Conservation (phyloP, 2,329 filamentous ascomycete genomes). For the Nannizziopsis arthrosporioides region DNA sequence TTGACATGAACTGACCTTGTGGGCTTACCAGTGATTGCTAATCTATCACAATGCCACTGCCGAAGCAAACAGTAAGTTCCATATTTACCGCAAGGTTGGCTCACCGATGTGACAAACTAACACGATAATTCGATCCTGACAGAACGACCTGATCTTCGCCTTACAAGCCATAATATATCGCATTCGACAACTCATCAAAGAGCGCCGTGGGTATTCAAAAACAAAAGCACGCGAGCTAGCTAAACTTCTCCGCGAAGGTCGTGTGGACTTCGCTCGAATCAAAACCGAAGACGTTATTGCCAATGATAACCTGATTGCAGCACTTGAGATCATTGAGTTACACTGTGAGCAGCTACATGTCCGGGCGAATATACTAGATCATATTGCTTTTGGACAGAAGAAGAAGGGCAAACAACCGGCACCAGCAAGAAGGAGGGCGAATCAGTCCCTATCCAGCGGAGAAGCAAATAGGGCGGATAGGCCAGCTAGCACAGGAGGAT, state of each 20-base stretch:
- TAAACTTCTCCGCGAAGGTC: conserved; percentile 17
- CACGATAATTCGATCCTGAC: not conserved
- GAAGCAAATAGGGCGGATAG: not conserved
- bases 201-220: conserved; percentile 17
- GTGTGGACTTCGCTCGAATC: conserved; percentile 18
- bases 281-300: conserved; percentile 19
- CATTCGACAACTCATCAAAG: conserved; percentile 18
- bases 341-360: conserved; percentile 18
- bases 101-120: not conserved
- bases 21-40: not conserved
- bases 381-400: conserved; percentile 17
- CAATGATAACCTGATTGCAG: conserved; percentile 17
- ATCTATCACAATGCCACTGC: conserved; percentile 13
- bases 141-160: conserved; percentile 17
- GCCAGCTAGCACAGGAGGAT: conserved; percentile 8
- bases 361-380: conserved; percentile 18
- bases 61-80: conserved; percentile 16
- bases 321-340: conserved; percentile 18
- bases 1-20: too few relatives aligned
- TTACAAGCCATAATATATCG: conserved; percentile 17
- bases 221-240: conserved; percentile 18
- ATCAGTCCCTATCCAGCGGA: not conserved
- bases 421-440: not conserved
- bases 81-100: not conserved
- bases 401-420: conserved; percentile 2